A percentile compares a stretch with the other conserved stretches of the same genome.
These are phyloP conservation scores for Venturia nashicola DNA, from an alignment of 2,329 filamentous ascomycete genomes.

Conservation along the genomic window DNA sequence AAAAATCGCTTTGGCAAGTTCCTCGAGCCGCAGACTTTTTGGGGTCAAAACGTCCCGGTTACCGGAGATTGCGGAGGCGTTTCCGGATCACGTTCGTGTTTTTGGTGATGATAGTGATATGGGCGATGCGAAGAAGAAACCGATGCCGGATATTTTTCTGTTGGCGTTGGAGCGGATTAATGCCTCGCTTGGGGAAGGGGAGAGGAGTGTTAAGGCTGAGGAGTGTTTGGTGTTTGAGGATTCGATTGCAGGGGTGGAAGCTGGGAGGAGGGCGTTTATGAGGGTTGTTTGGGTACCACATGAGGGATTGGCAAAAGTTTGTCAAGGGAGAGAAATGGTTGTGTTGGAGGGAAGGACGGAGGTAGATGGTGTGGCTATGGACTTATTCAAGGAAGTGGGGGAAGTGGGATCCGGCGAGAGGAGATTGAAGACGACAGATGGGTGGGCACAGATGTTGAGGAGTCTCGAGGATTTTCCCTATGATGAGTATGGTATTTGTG, in stretches of 20 bases:
- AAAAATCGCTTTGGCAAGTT: slow-evolving; percentile 6
- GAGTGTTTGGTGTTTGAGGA: slow-evolving; percentile 10
- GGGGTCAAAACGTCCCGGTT: slow-evolving; percentile 4
- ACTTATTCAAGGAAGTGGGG: neutral
- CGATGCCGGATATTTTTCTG: slow-evolving; percentile 7
- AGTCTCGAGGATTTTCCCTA: slow-evolving; percentile 6
- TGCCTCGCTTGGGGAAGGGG: neutral
- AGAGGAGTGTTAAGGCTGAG: neutral
- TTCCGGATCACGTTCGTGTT: neutral
- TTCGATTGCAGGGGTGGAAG: slow-evolving; percentile 8
- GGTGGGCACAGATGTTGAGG: neutral
- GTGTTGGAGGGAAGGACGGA: slow-evolving; percentile 4
- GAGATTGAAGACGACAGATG: neutral
- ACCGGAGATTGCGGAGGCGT: neutral
- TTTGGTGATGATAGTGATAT: slow-evolving; percentile 8
- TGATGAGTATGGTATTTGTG: neutral
- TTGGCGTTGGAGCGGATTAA: slow-evolving; percentile 8
- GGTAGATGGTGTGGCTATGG: neutral
- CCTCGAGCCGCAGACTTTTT: neutral
- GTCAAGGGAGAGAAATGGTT: neutral
- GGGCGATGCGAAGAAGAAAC: slow-evolving; percentile 1
- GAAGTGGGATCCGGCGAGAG: neutral
- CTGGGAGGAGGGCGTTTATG: slow-evolving; percentile 6
- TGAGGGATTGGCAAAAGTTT: neutral
- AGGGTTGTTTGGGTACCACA: slow-evolving; percentile 9